phyloP scores from a whole-genome alignment of 164 flowering plant species.

The Stephania yunnanensis region DNA sequence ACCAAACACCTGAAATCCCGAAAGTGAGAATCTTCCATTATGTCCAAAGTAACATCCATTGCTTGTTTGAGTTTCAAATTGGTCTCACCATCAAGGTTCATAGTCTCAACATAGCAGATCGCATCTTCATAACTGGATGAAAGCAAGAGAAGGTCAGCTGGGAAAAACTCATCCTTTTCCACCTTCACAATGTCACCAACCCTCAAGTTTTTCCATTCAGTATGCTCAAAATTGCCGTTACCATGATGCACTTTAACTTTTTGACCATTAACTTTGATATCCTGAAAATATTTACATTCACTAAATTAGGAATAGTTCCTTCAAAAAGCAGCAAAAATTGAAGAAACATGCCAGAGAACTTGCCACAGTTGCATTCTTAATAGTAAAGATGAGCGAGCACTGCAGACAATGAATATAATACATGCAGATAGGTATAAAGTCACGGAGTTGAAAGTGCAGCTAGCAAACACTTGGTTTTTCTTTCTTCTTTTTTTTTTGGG shows the following conservation, averaged over 20 bases:
- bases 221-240: constrained; percentile 48
- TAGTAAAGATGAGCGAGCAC: too few relatives aligned
- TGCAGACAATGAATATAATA: too few relatives aligned
- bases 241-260: constrained; percentile 60
- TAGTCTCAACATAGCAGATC: constrained; percentile 91
- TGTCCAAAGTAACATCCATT: constrained; percentile 54
- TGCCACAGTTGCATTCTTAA: too few relatives aligned
- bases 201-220: constrained; percentile 70
- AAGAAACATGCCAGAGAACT: background rate
- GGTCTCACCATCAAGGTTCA: constrained; percentile 98
- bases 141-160: constrained; percentile 84
- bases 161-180: constrained; percentile 79
- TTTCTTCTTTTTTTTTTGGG: too few relatives aligned
- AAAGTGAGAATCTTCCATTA: constrained; percentile 49
- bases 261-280: constrained; percentile 74
- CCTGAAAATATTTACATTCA: constrained; percentile 38
- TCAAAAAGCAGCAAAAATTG: background rate
- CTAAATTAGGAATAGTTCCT: constrained; percentile 1
- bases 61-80: constrained; percentile 89
- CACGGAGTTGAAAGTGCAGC: too few relatives aligned
- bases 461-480: too few relatives aligned
- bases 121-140: constrained; percentile 86
- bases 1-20: constrained; percentile 51
- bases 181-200: constrained; percentile 91
- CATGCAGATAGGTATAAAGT: too few relatives aligned